phyloP scores from a whole-genome alignment of 257 asterid genomes.

The Nicotiana attenuata region DNA sequence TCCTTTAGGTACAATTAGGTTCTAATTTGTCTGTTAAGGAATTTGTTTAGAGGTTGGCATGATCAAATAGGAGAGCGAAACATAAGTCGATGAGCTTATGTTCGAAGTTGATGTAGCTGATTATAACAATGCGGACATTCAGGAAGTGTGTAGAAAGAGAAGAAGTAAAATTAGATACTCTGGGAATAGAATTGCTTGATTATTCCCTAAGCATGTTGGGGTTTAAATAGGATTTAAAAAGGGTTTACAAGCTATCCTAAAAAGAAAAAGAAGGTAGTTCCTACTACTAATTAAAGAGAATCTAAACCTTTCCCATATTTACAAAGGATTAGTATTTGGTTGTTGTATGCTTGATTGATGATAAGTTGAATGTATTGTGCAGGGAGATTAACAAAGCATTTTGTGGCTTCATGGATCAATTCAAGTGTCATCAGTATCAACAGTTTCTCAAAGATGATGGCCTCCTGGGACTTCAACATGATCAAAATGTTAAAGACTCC shows the following conservation, averaged over 20 bases:
- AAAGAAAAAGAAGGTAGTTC: neutral
- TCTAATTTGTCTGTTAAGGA: neutral
- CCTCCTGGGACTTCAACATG: conserved; percentile 12
- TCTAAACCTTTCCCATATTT: neutral
- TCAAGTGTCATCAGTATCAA: conserved; percentile 24
- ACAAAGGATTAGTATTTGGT: neutral
- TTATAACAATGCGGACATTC: neutral
- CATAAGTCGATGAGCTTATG: neutral
- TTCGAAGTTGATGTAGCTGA: neutral
- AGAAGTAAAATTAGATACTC: neutral
- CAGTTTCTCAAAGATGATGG: conserved; percentile 18
- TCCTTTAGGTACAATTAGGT: neutral
- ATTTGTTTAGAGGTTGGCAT: neutral
- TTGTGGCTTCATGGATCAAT: conserved; percentile 59
- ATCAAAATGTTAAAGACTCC: neutral
- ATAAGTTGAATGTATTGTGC: conserved; percentile 1
- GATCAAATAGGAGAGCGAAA: neutral
- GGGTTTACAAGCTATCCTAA: neutral
- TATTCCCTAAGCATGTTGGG: neutral
- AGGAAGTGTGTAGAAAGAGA: neutral
- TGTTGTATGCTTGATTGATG: neutral
- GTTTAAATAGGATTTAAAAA: neutral
- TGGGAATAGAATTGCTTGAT: neutral
- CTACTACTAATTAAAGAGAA: neutral
- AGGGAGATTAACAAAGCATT: conserved; percentile 83